Base-by-base conservation (phyloP, 1,139 yeast species). In the Pneumocystis oryctolagi region DNA sequence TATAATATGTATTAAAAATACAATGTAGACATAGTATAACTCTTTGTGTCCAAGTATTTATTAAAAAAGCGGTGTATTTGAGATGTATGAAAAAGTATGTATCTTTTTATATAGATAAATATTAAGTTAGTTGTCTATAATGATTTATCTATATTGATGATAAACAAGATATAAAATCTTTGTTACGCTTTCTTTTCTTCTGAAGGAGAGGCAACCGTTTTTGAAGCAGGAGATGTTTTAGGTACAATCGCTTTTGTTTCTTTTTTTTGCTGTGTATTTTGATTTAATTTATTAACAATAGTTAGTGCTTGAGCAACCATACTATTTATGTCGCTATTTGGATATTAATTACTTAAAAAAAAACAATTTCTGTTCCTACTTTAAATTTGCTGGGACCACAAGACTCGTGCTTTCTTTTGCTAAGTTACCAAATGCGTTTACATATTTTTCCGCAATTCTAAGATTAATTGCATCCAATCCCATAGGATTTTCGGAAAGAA, bases 341-440 rank as follows among this genome's bases (percentile, higher is more conserved):
- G 12, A 20, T 47, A 5, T 47, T 25, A 47, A 47, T 25, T 18
- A 40, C 6, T 18, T 8, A 18, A 20, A 40, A 40, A 40, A 18
- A 28, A 2, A 14, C 18, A 39, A 18, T 18, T 18, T 6, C 3
- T 18, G 12, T 47, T 12, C 1, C 12, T 25, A 47, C 55, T 47
- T 47, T 25, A 84, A 85, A 18, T 60, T 56, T 16, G 89, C 81
- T 18, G 95, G 95, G 58, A 87, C 79, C 59, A 87, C 84, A 39
- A 88, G 80, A 1, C 94, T 85, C 71, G 86, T 87, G 59, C 86
- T 77, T 72, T 86, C 90, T 77, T 87, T 87, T 59, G 95, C 95
- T 71, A 87, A 78, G 68, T 87, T 84, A 61, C 88, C 87, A 72
- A 87, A 87, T 60, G 90, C 88, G 65, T 83, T 86, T 65, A 87